These are phyloP conservation scores for Candida arabinofermentans DNA, from an alignment of 805 yeast species.

Conservation along the genomic window DNA sequence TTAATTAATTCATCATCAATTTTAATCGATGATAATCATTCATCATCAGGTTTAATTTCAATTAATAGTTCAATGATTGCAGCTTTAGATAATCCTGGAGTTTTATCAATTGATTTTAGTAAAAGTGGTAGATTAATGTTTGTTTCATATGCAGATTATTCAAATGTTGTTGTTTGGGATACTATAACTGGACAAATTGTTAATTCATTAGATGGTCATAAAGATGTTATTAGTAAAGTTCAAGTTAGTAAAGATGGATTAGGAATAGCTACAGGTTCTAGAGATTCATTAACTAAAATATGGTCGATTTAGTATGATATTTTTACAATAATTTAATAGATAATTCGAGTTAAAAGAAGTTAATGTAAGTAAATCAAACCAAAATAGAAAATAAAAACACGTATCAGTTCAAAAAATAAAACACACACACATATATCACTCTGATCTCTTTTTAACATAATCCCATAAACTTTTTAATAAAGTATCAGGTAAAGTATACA, in stretches of 20 bases:
- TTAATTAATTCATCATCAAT: slow-evolving; percentile 2
- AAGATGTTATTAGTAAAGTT: slow-evolving; percentile 58
- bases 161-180: slow-evolving; percentile 76
- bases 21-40: neutral
- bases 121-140: slow-evolving; percentile 70
- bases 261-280: slow-evolving; percentile 73
- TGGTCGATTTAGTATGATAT: slow-evolving; percentile 48
- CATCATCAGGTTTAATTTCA: neutral
- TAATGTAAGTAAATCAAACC: neutral
- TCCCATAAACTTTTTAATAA: slow-evolving; percentile 92
- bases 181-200: slow-evolving; percentile 58
- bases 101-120: slow-evolving; percentile 69
- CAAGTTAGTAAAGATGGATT: slow-evolving; percentile 68
- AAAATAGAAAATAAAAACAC: neutral
- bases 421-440: slow-evolving; percentile 7
- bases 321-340: too few relatives aligned
- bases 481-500: slow-evolving; percentile 88
- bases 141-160: slow-evolving; percentile 67
- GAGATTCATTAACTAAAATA: slow-evolving; percentile 70
- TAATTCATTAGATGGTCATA: slow-evolving; percentile 64
- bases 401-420: neutral
- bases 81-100: slow-evolving; percentile 59
- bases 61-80: slow-evolving; percentile 5
- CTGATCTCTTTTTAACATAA: slow-evolving; percentile 70
- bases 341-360: too few relatives aligned